Evolutionary conservation across 495 filamentous ascomycete genomes (phyloP).

Genomic region (Penicillium dipodomyicola): DNA sequence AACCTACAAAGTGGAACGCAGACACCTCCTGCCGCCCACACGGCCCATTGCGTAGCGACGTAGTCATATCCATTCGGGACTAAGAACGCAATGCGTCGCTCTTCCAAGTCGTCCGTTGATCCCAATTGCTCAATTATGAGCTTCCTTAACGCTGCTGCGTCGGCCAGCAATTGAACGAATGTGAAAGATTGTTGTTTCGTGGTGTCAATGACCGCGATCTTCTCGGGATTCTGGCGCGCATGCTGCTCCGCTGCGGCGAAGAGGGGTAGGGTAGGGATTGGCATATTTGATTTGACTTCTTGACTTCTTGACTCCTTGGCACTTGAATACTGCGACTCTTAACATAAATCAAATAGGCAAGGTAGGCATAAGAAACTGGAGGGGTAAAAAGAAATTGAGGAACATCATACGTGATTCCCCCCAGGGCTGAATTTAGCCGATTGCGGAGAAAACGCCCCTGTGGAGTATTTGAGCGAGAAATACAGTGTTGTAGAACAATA

Average conservation of each 20-base stretch:
- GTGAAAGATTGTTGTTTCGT: conserved; percentile 68
- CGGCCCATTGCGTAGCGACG: conserved; percentile 65
- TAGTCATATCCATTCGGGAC: conserved; percentile 91
- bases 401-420: background rate
- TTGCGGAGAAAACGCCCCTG: conserved; percentile 6
- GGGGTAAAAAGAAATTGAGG: background rate
- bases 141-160: conserved; percentile 66
- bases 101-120: conserved; percentile 55
- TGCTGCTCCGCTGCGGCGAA: conserved; percentile 58
- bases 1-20: conserved; percentile 41
- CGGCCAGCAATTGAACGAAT: conserved; percentile 73
- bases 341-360: no score
- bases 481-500: no score
- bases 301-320: background rate
- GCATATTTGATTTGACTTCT: conserved; percentile 12
- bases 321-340: background rate
- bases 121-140: conserved; percentile 52
- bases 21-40: conserved; percentile 44
- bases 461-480: no score
- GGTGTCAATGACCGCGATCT: conserved; percentile 73
- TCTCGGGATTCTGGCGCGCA: conserved; percentile 60
- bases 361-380: background rate
- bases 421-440: conserved; percentile 5
- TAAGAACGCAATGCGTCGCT: conserved; percentile 76
- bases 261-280: conserved; percentile 68